Percentiles rank a stretch among this genome's conserved stretches.
These are phyloP conservation scores for Pistacia atlantica DNA, from an alignment of 345 rosid genomes.

Conservation along the genomic window DNA sequence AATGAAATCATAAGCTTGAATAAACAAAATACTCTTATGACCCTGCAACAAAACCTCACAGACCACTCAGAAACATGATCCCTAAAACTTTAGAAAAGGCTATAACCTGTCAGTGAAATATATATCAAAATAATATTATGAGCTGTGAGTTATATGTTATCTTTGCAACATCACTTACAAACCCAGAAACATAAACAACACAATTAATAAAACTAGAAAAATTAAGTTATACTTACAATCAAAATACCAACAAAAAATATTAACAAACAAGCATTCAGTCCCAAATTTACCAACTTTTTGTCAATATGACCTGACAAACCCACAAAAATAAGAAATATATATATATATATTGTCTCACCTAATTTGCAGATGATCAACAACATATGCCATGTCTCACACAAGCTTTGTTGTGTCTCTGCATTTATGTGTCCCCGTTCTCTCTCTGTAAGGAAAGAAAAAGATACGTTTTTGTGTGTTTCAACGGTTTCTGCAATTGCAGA, in stretches of 20 bases:
- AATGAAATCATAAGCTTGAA: not conserved
- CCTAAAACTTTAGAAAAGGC: not conserved
- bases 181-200: slow-evolving; percentile 9
- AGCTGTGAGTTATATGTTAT: not conserved
- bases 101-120: not conserved
- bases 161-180: not conserved
- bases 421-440: slow-evolving; percentile 15
- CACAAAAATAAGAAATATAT: not conserved
- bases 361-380: not conserved
- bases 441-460: slow-evolving; percentile 2
- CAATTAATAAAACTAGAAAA: not conserved
- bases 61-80: not conserved
- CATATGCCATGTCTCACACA: not conserved
- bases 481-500: slow-evolving; percentile 2
- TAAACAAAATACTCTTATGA: not conserved
- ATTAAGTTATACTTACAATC: not conserved
- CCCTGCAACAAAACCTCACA: not conserved
- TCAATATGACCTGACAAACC: not conserved
- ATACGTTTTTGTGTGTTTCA: not conserved
- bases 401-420: slow-evolving; percentile 2
- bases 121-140: not conserved
- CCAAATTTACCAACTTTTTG: not conserved
- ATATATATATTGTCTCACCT: slow-evolving; percentile 10
- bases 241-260: not conserved
- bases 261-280: not conserved